These are phyloP conservation scores for Guadua angustifolia DNA, from an alignment of 176 grass and related monocot species.

Conservation along the genomic window DNA sequence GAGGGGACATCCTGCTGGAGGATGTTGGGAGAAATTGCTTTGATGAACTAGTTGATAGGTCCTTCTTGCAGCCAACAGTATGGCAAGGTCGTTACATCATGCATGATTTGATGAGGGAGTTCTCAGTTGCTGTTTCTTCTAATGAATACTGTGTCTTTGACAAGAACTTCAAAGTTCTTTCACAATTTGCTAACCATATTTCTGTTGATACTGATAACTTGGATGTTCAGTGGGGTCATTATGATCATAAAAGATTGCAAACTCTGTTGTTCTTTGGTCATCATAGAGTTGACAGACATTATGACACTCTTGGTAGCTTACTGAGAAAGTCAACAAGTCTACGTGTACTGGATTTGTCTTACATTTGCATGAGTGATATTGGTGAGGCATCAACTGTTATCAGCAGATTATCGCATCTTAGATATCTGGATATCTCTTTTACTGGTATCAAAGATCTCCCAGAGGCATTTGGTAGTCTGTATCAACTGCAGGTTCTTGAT, in stretches of 20 bases:
- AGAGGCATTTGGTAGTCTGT: conserved; percentile 9
- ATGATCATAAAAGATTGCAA: background rate
- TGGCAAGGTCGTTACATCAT: conserved; percentile 8
- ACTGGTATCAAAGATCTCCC: conserved; percentile 28
- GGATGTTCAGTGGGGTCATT: background rate
- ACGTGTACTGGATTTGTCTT: conserved; percentile 42
- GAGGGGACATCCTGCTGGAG: background rate
- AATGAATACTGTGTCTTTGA: conserved; percentile 25
- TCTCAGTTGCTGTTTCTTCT: conserved; percentile 3
- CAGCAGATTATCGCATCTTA: conserved; percentile 29
- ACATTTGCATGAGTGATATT: background rate
- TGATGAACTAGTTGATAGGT: background rate
- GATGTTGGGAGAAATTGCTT: conserved; percentile 10
- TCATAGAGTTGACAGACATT: background rate
- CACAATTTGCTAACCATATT: conserved; percentile 6
- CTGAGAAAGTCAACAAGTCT: background rate
- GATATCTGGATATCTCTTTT: conserved; percentile 31
- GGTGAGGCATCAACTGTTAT: background rate
- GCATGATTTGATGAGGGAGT: conserved; percentile 28
- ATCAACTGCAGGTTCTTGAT: conserved; percentile 39
- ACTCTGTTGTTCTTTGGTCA: conserved; percentile 9
- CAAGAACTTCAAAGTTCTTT: background rate
- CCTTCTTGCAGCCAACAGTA: conserved; percentile 16
- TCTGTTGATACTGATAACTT: conserved; percentile 3
- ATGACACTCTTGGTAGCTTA: background rate